Base-by-base conservation (phyloP, 1,284 basidiomycete species). In the Leccinum colubrinum region DNA sequence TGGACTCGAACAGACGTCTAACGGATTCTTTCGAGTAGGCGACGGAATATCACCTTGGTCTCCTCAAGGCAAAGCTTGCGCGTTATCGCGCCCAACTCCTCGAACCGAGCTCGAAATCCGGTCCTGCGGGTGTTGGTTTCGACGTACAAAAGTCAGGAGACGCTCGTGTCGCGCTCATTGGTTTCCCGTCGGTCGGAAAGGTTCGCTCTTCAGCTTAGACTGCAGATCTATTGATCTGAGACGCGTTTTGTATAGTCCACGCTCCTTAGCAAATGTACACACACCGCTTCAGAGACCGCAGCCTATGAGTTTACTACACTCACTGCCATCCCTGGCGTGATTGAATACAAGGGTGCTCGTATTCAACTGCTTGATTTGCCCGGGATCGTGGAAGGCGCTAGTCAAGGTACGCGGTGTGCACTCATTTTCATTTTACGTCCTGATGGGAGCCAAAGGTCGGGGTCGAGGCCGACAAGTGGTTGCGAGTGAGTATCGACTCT, bases 301-400 rank as follows among this genome's bases (percentile, higher is more conserved):
- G 93, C 95, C 8, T 98, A 99, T 74, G 96, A 98, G 74, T 98
- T 97, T 78, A 98, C 95, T 1, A 97, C 94, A 3, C 82, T 96
- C 41, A 95, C 95, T 15, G 95, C 95, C 6, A 97, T 98, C 67
- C 95, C 95, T 48, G 95, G 95, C 63, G 97, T 96, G 20, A 85
- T 97, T 22, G 95, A 97, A 71, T 91, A 97, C 71, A 88, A 96
- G 73, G 95, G 95, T 30, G 94, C 95, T 12, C 84, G 93, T 52
- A 95, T 97, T 62, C 95, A 98, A 73, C 83, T 99, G 54, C 85
- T 98, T 30, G 97, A 99, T 86, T 78, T 99, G 60, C 97, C 97
- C 2, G 97, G 97, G 78, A 99, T 99, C 72, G 95, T 98, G 22
- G 96, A 98, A 77, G 97, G 96, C 52, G 96, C 97, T 6, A 93